phyloP scores from a whole-genome alignment of 371 early-diverging fungal genomes.

The Parasitella parasitica region DNA sequence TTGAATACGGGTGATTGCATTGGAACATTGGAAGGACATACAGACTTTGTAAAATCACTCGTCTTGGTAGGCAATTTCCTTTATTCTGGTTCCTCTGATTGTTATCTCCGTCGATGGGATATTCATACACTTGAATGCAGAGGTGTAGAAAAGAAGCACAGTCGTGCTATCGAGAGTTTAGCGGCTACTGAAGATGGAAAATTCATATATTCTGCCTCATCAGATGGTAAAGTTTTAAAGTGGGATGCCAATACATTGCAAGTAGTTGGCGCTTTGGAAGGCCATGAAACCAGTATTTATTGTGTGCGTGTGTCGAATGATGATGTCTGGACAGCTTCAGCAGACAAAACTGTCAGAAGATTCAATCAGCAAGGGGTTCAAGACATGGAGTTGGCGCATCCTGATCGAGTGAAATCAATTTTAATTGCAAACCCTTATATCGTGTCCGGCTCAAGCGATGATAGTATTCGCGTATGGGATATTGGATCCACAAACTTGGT shows the following conservation, averaged over 20 bases:
- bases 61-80: conserved; percentile 44
- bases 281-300: conserved; percentile 79
- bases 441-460: conserved; percentile 80
- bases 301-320: conserved; percentile 51
- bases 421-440: conserved; percentile 63
- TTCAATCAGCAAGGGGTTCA: conserved; percentile 58
- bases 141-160: conserved; percentile 58
- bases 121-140: conserved; percentile 45
- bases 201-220: conserved; percentile 64
- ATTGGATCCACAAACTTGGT: conserved; percentile 74
- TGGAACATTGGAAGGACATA: conserved; percentile 58
- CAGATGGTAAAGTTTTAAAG: conserved; percentile 66
- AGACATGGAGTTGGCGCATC: conserved; percentile 72
- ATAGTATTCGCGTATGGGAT: conserved; percentile 80
- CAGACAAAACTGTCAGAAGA: conserved; percentile 76
- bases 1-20: conserved; percentile 57
- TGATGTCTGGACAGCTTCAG: conserved; percentile 75
- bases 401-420: conserved; percentile 78
- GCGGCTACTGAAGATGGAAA: conserved; percentile 44
- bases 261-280: conserved; percentile 42
- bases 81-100: conserved; percentile 76
- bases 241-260: conserved; percentile 60
- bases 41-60: conserved; percentile 77
- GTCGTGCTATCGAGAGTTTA: conserved; percentile 65
- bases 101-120: conserved; percentile 69